Evolutionary conservation across 2,329 filamentous ascomycete genomes (phyloP), one percentile per base, ranked within the genome.

Genomic region (Chalaropsis ovoidea): DNA sequence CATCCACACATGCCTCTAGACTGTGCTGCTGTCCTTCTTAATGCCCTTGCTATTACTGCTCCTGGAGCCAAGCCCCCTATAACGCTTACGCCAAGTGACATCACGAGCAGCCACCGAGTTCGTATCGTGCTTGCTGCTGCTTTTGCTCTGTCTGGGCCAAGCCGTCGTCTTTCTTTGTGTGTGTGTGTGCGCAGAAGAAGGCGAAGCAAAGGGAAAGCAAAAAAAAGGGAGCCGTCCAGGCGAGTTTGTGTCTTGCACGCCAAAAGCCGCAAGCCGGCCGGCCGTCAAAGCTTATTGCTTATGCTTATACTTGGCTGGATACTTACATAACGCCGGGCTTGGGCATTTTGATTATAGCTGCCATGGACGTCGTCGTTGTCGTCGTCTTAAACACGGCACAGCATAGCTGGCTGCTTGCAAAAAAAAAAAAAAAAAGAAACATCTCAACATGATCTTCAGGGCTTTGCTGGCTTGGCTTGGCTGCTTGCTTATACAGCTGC

Each of bases 271-370:
- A 35, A 35, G 27, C 31, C 31, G 15, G 24, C 31, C 8, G 27
- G 19, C 39, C 39, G 54, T 35, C 54, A 35, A 39, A 58, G 27
- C 54, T 58, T 58, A 19, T 35, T 35, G 54, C 54, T 58, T 58
- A 58, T 58, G 54, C 54, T 35, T 58, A 19, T 47, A n/a, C 5
- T 11, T 24, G n/a, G 3, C 6, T 4, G 27, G 13, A 56, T n/a
- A 19, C 11, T 8, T 3, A 58, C 27, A 19, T 27, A 39, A 58
- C 6, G 31, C 24, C 15, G 31, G 15, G 11, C 54, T 4, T 58
- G 8, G 15, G 22, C 3, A 10, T 35, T 31, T 58, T 3, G 1
- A 39, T 39, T 7, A 10, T 6, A 39, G 8, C 35, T 10, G 35
- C 35, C 35, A n/a, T n/a, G n/a, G n/a, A n/a, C n/a, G 35, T 10